Conservation (phyloP, 2,329 filamentous ascomycete genomes). For the Alternaria brassicicola region DNA sequence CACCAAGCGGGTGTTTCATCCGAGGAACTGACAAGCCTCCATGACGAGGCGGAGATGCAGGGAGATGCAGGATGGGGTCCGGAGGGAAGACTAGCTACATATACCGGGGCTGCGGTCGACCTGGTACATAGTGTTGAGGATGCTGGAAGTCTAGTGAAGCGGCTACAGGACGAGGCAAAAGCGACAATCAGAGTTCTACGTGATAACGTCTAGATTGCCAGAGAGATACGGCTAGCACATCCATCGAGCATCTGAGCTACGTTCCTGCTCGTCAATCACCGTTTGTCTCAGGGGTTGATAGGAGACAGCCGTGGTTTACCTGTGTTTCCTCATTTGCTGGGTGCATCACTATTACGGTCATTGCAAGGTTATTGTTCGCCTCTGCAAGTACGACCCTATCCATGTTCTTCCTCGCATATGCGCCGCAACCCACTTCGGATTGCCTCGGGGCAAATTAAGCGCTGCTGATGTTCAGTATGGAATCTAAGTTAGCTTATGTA, state of each 20-base stretch:
- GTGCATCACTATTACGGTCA: too few relatives aligned
- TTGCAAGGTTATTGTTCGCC: background rate
- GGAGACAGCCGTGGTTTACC: too few relatives aligned
- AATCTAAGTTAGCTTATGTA: accelerated
- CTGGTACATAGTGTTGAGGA: conserved; percentile 58
- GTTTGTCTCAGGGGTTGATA: accelerated
- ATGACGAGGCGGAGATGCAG: conserved; percentile 55
- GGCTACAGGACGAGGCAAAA: conserved; percentile 2
- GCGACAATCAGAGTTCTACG: background rate
- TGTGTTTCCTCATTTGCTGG: too few relatives aligned
- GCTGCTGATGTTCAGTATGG: background rate
- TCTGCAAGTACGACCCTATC: background rate
- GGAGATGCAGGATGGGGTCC: conserved; percentile 59
- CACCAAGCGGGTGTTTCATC: conserved; percentile 46
- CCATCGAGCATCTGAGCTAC: background rate
- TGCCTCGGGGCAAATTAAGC: background rate
- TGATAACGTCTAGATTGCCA: background rate
- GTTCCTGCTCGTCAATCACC: background rate
- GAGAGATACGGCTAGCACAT: background rate
- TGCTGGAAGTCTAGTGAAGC: conserved; percentile 57
- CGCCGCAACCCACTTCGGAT: background rate
- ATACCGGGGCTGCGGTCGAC: conserved; percentile 66
- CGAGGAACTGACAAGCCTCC: conserved; percentile 51
- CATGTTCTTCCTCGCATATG: background rate
- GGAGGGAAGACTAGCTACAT: conserved; percentile 62